These are phyloP conservation scores for Huiozyma naganishii DNA, from an alignment of 805 yeast genomes.

Conservation along the genomic window DNA sequence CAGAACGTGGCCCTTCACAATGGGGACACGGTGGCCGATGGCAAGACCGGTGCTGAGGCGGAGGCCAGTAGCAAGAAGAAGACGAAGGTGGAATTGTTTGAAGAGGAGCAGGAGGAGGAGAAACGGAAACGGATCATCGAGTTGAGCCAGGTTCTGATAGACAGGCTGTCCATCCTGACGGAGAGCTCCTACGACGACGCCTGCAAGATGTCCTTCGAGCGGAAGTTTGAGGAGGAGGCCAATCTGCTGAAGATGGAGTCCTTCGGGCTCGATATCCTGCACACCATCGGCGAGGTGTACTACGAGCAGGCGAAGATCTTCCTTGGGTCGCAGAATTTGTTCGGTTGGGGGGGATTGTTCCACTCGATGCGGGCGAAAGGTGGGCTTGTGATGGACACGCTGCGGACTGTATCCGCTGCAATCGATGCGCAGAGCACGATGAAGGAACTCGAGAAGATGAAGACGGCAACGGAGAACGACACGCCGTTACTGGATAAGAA, in stretches of 20 bases:
- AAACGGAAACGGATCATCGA: constrained; percentile 55
- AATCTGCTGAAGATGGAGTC: constrained; percentile 74
- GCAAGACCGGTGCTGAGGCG: constrained; percentile 1
- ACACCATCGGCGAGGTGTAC: constrained; percentile 62
- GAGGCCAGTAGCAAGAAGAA: constrained; percentile 26
- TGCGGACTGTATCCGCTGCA: constrained; percentile 61
- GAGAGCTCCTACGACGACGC: constrained; percentile 56
- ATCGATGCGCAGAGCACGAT: constrained; percentile 70
- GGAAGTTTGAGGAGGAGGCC: constrained; percentile 68
- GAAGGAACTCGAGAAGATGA: constrained; percentile 61
- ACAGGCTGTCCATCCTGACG: constrained; percentile 42
- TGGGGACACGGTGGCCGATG: neutral
- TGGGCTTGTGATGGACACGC: constrained; percentile 60
- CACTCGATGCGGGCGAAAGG: constrained; percentile 65
- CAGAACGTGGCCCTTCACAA: neutral
- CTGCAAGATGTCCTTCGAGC: constrained; percentile 50
- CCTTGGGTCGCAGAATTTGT: constrained; percentile 50
- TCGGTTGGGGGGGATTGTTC: constrained; percentile 64
- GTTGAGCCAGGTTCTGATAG: constrained; percentile 47
- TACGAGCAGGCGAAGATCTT: constrained; percentile 53
- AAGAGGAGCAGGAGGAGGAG: constrained; percentile 63
- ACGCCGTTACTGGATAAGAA: constrained; percentile 35
- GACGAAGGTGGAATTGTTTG: constrained; percentile 47
- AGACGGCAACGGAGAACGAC: constrained; percentile 35
- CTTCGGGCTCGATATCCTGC: constrained; percentile 73